Evolutionary conservation across 2,329 filamentous ascomycete genomes (phyloP), one percentile per base, ranked within the genome.

Genomic region (Botrytis cinerea): DNA sequence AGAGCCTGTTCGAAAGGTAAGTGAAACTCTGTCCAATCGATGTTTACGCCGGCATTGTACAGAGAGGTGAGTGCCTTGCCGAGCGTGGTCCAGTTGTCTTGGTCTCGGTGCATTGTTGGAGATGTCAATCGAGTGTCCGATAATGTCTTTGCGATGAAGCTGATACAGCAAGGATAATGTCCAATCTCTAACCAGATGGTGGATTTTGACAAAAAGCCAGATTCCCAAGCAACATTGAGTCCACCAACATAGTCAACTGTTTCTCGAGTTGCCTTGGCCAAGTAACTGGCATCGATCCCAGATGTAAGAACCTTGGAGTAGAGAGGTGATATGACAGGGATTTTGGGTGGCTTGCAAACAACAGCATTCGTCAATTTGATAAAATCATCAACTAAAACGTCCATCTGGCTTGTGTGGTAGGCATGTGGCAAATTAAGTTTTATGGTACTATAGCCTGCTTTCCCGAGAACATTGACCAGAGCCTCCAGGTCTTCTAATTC

Each of bases 381-480:
- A 0, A 75, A 71, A 32, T 67, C 59, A 22, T 67, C 46, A 25
- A 71, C 32, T 4, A 74, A 46, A 57, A 88, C 85, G 74, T 90
- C 88, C 18, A 90, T 86, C 77, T 91, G 89, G 14, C 86, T 84
- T 66, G 89, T 90, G 81, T 92, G 89, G 84, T 90, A 91, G 9
- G 89, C 89, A 76, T 88, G 91, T 5, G 89, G 87, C 28, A 91
- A 86, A 74, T 89, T 87, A 25, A 92, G 83, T 78, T 86, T 87
- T n/a, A 85, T 88, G 72, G 85, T 86, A 80, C 89, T 90, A 82
- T 89, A 86, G 2, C 87, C 87, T 73, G 85, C 16, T 32, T 22
- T 67, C 2, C 46, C 46, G 8, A 51, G 60, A 14, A 28, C 25
- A 25, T 20, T 35, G 45, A 28, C 43, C 54, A 60, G 28, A 62